Base-by-base conservation (phyloP, 2,329 filamentous ascomycete genomes). In the Claviceps sp. region DNA sequence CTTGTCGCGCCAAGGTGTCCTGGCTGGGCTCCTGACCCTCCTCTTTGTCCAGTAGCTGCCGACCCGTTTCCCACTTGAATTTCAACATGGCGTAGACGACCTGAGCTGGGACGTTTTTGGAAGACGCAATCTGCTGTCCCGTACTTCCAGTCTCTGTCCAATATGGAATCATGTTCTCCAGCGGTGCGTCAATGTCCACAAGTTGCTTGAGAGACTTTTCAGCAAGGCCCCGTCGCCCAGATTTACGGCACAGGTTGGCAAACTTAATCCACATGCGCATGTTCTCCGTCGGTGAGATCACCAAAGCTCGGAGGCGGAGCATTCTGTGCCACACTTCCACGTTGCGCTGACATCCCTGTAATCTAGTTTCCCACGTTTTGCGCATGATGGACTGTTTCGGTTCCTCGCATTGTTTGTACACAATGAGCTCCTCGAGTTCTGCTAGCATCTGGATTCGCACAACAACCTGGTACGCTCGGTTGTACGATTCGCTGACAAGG, bases 261-360 rank as follows among this genome's bases (percentile, higher is more conserved):
- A 96, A 98, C 66, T 98, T 99, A 73, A 98, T 97, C 83, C 90
- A 96, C 89, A 98, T 98, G 61, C 95, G 87, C 75, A 95, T 88
- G 62, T 96, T 96, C 65, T 99, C 90, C 37, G 81, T 81, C 0
- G 94, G 91, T 0, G 84, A 84, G 55, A 97, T 91, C 53, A 99
- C 93, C 49, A 99, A 76, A 20, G 89, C 87, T 54, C 93, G 83
- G 36, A 98, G 83, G 64, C 95, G 93, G 51, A 99, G 81, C 88
- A 97, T 97, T 54, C 93, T 82, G 65, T 96, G 90, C 93, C 93
- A 99, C 3, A 97, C 88, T 62, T 99, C 93, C 20, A 96, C 90
- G 60, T 97, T 96, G 52, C 93, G 85, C 66, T 98, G 91, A 59
- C 93, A 96, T 14, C 93, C 93, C 64, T 93, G 87, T 29, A 99